Evolutionary conservation across 495 filamentous ascomycete genomes (phyloP), one percentile per base, ranked within the genome.

Genomic region (Jackrogersella multiformis): DNA sequence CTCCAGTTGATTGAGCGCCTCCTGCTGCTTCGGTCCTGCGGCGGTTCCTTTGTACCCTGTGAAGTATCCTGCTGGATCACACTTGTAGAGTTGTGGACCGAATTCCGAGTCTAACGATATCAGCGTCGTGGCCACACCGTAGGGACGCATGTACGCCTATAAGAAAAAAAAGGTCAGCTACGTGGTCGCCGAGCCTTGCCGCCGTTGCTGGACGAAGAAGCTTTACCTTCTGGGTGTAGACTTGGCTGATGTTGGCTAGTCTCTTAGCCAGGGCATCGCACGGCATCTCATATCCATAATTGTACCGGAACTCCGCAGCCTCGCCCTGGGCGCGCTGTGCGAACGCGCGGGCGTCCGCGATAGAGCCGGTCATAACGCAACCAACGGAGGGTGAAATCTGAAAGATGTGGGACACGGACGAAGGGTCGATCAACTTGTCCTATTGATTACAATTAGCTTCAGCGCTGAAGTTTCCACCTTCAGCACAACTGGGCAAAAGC

Each of bases 221-320:
- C 73, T 90, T 75, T 85, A 96, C 95, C 78, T 93, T 84, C 81
- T 99, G 95, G 64, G 95, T 99, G 80, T 98, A 99, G 56, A 99
- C 95, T 79, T 99, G 95, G 81, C 92, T 97, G 81, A 99, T 97
- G 77, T 99, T 99, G 69, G 95, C 95, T 80, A 99, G 80, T 77
- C 95, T 85, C 87, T 99, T 99, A 60, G 94, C 91, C 74, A 99
- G 79, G 44, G 91, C 96, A 80, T 99, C 95, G 78, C 92, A 96
- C 56, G 95, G 95, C 96, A 99, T 99, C 84, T 99, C 95, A 79
- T 99, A 99, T 76, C 95, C 95, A 75, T 87, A 97, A 78, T 97
- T 97, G 87, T 99, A 98, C 78, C 89, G 87, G 83, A 99, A 99
- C 69, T 98, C 93, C 46, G 94, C 96, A 64, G 95, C 96, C 82